These are phyloP conservation scores for Pulveroboletus sp. DNA, from an alignment of 768 basidiomycete species.

Conservation along the genomic window DNA sequence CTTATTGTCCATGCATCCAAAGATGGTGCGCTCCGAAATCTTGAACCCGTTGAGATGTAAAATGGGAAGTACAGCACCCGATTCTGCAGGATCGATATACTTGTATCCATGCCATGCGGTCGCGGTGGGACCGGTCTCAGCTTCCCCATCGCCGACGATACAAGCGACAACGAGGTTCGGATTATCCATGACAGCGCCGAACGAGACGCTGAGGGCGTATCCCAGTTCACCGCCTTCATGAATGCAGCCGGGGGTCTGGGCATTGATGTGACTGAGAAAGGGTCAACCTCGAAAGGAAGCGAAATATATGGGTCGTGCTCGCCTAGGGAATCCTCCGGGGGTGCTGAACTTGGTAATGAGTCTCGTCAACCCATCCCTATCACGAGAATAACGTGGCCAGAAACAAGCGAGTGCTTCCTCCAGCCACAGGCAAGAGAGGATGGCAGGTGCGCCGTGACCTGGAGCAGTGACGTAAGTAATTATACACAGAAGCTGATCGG, in stretches of 20 bases:
- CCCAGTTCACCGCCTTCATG: conserved; percentile 92
- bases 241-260: conserved; percentile 84
- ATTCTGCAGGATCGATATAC: conserved; percentile 86
- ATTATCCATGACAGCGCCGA: conserved; percentile 89
- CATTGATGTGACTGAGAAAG: conserved; percentile 61
- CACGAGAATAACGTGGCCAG: conserved; percentile 53
- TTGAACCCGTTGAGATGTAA: conserved; percentile 87
- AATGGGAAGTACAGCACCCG: conserved; percentile 88
- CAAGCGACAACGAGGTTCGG: conserved; percentile 79
- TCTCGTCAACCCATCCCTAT: conserved; percentile 54
- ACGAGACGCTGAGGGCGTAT: conserved; percentile 81
- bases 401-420: conserved; percentile 68
- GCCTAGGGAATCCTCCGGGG: conserved; percentile 83
- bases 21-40: conserved; percentile 87
- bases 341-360: conserved; percentile 74
- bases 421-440: conserved; percentile 83
- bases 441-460: conserved; percentile 84
- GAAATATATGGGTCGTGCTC: conserved; percentile 19
- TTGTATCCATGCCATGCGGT: conserved; percentile 84
- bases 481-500: background rate
- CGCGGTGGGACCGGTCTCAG: conserved; percentile 77
- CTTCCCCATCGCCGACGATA: conserved; percentile 87
- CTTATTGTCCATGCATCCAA: conserved; percentile 87
- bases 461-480: background rate
- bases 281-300: background rate